phyloP scores from a whole-genome alignment of 2,329 filamentous ascomycete genomes.

The Calonectria hongkongensis region DNA sequence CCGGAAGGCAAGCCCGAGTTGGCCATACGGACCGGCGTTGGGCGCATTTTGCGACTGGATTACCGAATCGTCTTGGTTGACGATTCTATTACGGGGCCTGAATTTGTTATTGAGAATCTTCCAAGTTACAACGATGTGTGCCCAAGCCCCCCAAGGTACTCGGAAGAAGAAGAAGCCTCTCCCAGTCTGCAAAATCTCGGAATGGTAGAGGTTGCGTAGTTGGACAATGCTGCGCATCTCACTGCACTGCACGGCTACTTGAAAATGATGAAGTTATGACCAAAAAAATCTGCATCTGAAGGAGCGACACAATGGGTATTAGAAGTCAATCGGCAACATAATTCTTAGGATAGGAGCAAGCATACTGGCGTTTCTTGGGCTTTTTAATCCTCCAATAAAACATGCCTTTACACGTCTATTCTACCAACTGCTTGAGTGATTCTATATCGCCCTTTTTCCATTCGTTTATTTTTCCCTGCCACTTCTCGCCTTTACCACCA shows the following conservation, averaged over 20 bases:
- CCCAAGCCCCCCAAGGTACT: slow-evolving; percentile 32
- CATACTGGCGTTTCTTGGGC: not conserved
- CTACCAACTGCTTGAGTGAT: slow-evolving; percentile 47
- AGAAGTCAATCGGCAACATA: not conserved
- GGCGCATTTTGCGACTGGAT: slow-evolving; percentile 91
- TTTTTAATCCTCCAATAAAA: not conserved
- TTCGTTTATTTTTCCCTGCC: slow-evolving; percentile 57
- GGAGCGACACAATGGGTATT: too few species aligned
- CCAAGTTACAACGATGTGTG: slow-evolving; percentile 36
- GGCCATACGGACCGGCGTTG: slow-evolving; percentile 89
- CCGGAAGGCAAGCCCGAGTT: slow-evolving; percentile 79
- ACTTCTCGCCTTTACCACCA: slow-evolving; percentile 55
- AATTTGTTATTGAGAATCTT: slow-evolving; percentile 31
- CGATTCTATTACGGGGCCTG: slow-evolving; percentile 36
- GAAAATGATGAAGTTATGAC: slow-evolving; percentile 25
- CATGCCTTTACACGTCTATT: slow-evolving; percentile 25
- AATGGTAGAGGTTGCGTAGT: not conserved
- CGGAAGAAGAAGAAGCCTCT: slow-evolving; percentile 17
- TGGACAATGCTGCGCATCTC: not conserved
- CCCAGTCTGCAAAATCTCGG: not conserved
- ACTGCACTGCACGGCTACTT: not conserved
- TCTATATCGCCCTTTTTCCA: slow-evolving; percentile 54
- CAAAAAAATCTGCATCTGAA: not conserved
- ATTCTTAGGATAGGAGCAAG: not conserved
- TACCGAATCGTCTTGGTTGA: slow-evolving; percentile 89